These are phyloP conservation scores for Apiospora hydei DNA, from an alignment of 2,329 filamentous ascomycete genomes.

Conservation along the genomic window DNA sequence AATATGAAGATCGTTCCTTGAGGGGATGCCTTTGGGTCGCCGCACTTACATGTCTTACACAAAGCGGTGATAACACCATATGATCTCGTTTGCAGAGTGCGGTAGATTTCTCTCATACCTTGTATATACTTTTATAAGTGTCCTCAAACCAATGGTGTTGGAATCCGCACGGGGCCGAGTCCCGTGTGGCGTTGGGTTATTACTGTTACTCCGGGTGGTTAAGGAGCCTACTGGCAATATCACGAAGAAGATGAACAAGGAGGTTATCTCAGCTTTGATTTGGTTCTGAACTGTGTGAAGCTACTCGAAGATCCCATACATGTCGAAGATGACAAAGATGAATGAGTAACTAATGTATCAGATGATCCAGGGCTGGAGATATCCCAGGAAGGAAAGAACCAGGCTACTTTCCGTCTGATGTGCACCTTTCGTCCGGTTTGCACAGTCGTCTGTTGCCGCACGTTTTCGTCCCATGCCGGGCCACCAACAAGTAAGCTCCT, in stretches of 20 bases:
- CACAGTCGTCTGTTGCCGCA: not conserved
- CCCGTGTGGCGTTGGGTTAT: not conserved
- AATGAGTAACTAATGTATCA: not conserved
- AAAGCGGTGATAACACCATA: not conserved
- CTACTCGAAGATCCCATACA: not conserved
- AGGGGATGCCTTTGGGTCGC: too few relatives aligned
- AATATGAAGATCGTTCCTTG: too few relatives aligned
- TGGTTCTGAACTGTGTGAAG: not conserved
- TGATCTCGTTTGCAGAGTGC: not conserved
- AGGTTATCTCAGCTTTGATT: not conserved
- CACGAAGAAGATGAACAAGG: not conserved
- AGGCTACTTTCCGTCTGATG: too few relatives aligned
- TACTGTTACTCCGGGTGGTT: not conserved
- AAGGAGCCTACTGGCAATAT: not conserved
- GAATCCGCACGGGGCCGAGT: not conserved
- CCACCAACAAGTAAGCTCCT: not conserved
- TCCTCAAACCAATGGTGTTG: not conserved
- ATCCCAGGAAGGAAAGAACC: not conserved
- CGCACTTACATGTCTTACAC: not conserved
- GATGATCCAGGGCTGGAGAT: not conserved
- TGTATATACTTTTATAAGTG: not conserved
- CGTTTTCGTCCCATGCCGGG: not conserved
- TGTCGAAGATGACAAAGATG: not conserved
- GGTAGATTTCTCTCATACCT: not conserved
- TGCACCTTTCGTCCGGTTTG: not conserved